phyloP scores from a whole-genome alignment of 2,329 filamentous ascomycete species.

The Epicoccum sorghinum region DNA sequence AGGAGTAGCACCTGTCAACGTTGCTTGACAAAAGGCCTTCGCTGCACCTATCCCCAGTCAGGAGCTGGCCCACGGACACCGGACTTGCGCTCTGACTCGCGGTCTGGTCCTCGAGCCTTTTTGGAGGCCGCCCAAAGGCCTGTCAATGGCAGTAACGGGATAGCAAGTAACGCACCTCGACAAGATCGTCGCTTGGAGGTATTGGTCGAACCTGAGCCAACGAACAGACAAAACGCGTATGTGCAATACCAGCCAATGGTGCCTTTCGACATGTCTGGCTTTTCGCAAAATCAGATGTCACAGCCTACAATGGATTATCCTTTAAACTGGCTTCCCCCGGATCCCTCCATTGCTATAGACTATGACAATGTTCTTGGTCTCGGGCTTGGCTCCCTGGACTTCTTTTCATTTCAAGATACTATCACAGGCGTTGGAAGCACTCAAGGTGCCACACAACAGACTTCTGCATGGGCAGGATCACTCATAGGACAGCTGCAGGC shows the following conservation, averaged over 20 bases:
- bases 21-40: slow-evolving; percentile 9
- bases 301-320: slow-evolving; percentile 8
- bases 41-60: slow-evolving; percentile 11
- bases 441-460: neutral
- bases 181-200: too few relatives aligned
- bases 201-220: neutral
- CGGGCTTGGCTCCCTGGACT: slow-evolving; percentile 8
- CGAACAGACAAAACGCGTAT: neutral
- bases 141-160: too few relatives aligned
- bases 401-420: slow-evolving; percentile 4
- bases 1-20: slow-evolving; percentile 13
- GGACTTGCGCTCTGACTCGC: neutral
- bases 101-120: neutral
- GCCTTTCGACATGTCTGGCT: neutral
- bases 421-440: neutral
- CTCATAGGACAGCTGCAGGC: too few relatives aligned
- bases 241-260: neutral
- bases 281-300: neutral
- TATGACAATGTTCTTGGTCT: slow-evolving; percentile 16
- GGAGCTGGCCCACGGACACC: neutral
- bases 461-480: too few relatives aligned
- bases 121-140: neutral
- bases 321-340: slow-evolving; percentile 17
- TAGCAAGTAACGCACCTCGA: neutral
- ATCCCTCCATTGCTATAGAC: slow-evolving; percentile 14